Percentiles rank a stretch among this genome's conserved stretches.
These are phyloP conservation scores for Citrus maxima DNA, from an alignment of 345 rosid genomes.

Conservation along the genomic window DNA sequence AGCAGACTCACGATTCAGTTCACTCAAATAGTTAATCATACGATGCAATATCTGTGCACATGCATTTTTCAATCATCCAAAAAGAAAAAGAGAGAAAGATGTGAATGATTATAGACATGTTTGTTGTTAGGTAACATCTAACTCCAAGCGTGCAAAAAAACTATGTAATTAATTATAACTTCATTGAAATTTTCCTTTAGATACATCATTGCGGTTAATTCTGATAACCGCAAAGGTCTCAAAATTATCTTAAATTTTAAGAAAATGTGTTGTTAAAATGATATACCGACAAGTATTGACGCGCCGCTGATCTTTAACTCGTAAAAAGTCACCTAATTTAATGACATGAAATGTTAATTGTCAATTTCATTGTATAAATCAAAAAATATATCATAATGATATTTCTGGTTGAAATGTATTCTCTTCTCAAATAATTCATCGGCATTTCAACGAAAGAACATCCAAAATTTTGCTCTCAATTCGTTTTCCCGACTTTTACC, in stretches of 20 bases:
- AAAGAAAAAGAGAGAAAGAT: background rate
- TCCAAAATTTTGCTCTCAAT: no score
- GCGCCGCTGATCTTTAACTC: background rate
- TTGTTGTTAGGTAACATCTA: constrained; percentile 25
- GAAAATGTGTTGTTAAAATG: background rate
- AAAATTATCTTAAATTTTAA: background rate
- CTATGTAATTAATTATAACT: constrained; percentile 13
- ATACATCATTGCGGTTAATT: constrained; percentile 6
- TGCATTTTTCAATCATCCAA: constrained; percentile 7
- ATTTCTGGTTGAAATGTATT: background rate
- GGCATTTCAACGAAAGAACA: no score
- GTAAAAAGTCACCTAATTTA: no score
- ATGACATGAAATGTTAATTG: no score
- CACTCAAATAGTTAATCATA: background rate
- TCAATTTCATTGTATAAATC: no score
- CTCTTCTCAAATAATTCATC: no score
- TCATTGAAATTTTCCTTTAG: background rate
- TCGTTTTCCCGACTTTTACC: no score
- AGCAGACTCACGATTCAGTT: background rate
- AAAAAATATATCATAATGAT: no score
- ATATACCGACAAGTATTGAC: background rate
- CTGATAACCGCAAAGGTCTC: background rate
- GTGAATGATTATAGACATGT: constrained; percentile 15
- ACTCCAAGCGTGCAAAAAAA: constrained; percentile 16
- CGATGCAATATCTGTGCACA: background rate